Base-by-base conservation (phyloP, 768 basidiomycete species). In the Kwoniella sp. region DNA sequence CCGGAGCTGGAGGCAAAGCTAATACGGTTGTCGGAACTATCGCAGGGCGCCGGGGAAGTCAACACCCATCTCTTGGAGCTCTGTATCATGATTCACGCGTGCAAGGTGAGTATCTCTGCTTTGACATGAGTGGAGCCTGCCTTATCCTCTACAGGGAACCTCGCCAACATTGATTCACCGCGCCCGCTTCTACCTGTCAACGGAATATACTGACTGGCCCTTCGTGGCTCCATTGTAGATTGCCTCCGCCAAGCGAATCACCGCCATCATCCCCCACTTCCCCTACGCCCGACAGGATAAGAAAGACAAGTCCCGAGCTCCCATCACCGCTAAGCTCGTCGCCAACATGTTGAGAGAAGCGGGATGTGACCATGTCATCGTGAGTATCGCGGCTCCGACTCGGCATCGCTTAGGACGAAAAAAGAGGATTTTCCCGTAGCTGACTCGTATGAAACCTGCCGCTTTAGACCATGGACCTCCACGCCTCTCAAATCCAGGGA, bases 1-100 rank as follows among this genome's bases (percentile, higher is more conserved):
- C n/a, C n/a, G n/a, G n/a, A n/a, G n/a, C n/a, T n/a, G 34, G 34
- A 34, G 7, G 34, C 8, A 9, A 17, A 38, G 28, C 38, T 20
- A 9, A 20, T 54, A n/a, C 30, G 2, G 9, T 25, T 56, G 55
- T 2, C n/a, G 15, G 4, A 38, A 4, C 5, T 2, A 37, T 45
- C 9, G 38, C 47, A 80, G 79, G 70, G 76, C 23, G 76, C 77
- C 2, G 79, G 79, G 31, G 92, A 93, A 75, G 92, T 93, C 79
- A 95, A 96, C 81, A 94, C 96, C 82, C 89, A 92, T 81, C 84
- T 98, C 70, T 95, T 99, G 93, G 96, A 99, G 81, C 91, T 99
- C 69, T 90, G 98, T 80, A 92, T 99, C 79, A 89, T 99, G 83
- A 93, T 96, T 74, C 97, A 95, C 61, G 94, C 95, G 0, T 97